Conservation (phyloP, 345 rosid species). For the Noccaea caerulescens region DNA sequence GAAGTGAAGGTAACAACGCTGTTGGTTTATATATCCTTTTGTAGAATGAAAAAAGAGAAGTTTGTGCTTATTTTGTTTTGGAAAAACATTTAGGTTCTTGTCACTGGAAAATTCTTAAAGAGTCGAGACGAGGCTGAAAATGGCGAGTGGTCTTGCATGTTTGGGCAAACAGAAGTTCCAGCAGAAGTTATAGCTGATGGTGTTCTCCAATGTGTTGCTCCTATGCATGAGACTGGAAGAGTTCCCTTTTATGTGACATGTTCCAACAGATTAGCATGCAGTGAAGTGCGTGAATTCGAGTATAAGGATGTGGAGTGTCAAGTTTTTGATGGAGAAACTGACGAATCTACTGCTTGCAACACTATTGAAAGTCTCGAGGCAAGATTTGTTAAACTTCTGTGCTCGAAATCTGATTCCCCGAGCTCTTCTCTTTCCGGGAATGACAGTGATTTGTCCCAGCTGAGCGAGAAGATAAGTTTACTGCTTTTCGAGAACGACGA, state of each 20-base stretch:
- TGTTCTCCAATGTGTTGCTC: constrained; percentile 71
- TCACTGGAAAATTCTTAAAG: constrained; percentile 78
- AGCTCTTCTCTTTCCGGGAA: constrained; percentile 34
- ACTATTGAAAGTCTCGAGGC: constrained; percentile 52
- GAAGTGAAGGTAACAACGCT: constrained; percentile 64
- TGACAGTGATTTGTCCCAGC: constrained; percentile 48
- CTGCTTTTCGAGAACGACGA: constrained; percentile 66
- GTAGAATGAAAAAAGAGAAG: constrained; percentile 9
- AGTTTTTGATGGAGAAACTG: constrained; percentile 39
- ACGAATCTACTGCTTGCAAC: constrained; percentile 30
- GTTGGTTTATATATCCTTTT: constrained; percentile 2
- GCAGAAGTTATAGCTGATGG: constrained; percentile 85
- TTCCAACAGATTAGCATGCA: constrained; percentile 93
- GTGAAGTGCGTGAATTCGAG: constrained; percentile 96
- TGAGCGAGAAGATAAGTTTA: constrained; percentile 64
- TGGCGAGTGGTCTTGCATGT: constrained; percentile 88
- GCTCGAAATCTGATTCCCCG: constrained; percentile 46
- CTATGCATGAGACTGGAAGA: constrained; percentile 68
- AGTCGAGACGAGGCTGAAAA: constrained; percentile 55
- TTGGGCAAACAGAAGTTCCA: constrained; percentile 96
- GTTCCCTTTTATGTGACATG: constrained; percentile 91
- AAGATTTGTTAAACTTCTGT: constrained; percentile 68
- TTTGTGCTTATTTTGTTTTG: constrained; percentile 31
- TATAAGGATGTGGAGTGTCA: constrained; percentile 50
- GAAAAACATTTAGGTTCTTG: constrained; percentile 54